phyloP scores from a whole-genome alignment of 2,329 filamentous ascomycete species.

The Penicillium hordei region DNA sequence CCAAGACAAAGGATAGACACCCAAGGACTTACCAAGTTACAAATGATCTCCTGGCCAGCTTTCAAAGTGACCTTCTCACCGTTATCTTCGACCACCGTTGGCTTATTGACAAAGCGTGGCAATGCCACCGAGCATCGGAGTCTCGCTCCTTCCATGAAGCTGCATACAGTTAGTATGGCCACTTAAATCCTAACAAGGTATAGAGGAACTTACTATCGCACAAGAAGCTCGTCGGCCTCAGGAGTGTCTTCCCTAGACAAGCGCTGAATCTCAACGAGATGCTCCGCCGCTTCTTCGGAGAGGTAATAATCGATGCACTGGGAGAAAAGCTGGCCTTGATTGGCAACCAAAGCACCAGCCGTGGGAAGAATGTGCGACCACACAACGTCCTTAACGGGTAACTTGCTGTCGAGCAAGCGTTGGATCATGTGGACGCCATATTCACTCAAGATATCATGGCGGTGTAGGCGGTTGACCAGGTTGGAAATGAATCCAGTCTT shows the following conservation, averaged over 20 bases:
- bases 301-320: conserved; percentile 60
- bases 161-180: conserved; percentile 19
- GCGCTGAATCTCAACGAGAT: conserved; percentile 50
- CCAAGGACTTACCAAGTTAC: conserved; percentile 37
- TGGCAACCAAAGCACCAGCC: conserved; percentile 56
- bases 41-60: conserved; percentile 36
- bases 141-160: conserved; percentile 44
- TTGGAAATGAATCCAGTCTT: conserved; percentile 43
- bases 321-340: conserved; percentile 58
- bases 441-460: conserved; percentile 46
- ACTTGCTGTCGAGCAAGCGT: conserved; percentile 50
- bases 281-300: conserved; percentile 47
- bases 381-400: conserved; percentile 52
- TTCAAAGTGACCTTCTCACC: conserved; percentile 35
- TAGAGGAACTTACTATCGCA: conserved; percentile 48
- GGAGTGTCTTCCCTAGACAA: conserved; percentile 49
- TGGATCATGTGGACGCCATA: conserved; percentile 60
- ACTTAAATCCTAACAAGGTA: not conserved
- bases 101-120: conserved; percentile 36
- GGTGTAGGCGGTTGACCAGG: conserved; percentile 43
- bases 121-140: conserved; percentile 41
- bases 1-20: not conserved
- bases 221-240: conserved; percentile 50
- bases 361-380: conserved; percentile 60
- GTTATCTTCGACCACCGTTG: conserved; percentile 37